These are phyloP conservation scores for Penicillium robsamsonii DNA, from an alignment of 495 filamentous ascomycete genomes.

Conservation along the genomic window DNA sequence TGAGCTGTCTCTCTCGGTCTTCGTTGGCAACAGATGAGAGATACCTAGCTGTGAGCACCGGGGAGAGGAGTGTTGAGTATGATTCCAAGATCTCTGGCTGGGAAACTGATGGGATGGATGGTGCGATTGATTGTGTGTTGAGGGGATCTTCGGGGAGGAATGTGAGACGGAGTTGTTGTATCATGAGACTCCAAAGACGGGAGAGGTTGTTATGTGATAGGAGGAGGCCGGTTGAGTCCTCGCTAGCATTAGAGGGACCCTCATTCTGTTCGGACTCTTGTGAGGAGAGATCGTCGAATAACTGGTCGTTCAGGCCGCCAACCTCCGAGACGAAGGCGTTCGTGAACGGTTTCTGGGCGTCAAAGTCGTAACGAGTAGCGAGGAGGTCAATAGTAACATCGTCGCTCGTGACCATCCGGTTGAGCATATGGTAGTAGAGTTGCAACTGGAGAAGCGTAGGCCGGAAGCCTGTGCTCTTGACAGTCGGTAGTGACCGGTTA, in stretches of 20 bases:
- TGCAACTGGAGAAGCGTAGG: constrained; percentile 84
- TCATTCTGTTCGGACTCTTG: constrained; percentile 33
- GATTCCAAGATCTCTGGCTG: constrained; percentile 55
- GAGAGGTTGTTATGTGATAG: constrained; percentile 57
- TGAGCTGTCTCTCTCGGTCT: constrained; percentile 41
- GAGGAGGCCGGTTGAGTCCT: constrained; percentile 55
- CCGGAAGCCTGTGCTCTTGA: constrained; percentile 62
- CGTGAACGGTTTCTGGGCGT: constrained; percentile 63
- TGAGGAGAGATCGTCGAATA: constrained; percentile 40
- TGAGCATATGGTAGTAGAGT: constrained; percentile 85
- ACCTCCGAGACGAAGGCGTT: constrained; percentile 81
- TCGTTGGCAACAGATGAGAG: constrained; percentile 35
- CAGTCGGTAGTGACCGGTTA: constrained; percentile 57
- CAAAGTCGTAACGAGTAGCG: constrained; percentile 66
- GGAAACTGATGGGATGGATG: constrained; percentile 51
- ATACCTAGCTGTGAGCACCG: constrained; percentile 46
- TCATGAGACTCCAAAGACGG: constrained; percentile 66
- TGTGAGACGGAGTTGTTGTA: constrained; percentile 59
- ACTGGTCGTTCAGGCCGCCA: constrained; percentile 62
- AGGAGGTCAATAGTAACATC: constrained; percentile 64
- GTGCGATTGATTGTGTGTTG: constrained; percentile 23
- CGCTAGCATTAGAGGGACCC: constrained; percentile 29
- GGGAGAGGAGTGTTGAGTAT: constrained; percentile 49
- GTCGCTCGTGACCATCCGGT: constrained; percentile 65
- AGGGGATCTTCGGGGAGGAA: constrained; percentile 46